Evolutionary conservation across 139 green algal species (phyloP), one percentile per base, ranked within the genome.

Genomic region (Coelastrella sp.): DNA sequence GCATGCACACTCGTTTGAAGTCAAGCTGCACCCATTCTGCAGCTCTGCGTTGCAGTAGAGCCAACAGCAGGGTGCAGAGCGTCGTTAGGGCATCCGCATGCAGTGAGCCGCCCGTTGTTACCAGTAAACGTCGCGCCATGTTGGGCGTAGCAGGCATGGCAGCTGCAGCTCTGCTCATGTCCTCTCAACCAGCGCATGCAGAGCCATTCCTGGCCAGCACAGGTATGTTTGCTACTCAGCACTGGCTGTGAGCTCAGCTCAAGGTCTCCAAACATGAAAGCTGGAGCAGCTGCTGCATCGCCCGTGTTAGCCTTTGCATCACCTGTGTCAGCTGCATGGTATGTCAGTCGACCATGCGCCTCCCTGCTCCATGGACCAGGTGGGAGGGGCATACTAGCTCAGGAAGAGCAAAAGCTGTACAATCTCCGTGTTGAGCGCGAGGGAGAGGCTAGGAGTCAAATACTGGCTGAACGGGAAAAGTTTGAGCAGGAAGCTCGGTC

Each of bases 391-490:
- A 75, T 90, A 4, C 87, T 98, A 30, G 94, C 89, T 3, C 89
- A 95, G 5, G 92, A 98, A 84, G 95, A 98, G 88, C 88, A 91
- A 78, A 63, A 75, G 25, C 89, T 97, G 38, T 90, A 92, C 32
- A 51, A 83, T 2, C 88, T 98, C 27, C 87, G 94, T 4, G 51
- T 93, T 37, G 85, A 95, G 66, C 88, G 89, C 41, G 95, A 98
- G 89, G 57, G 81, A 0, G 84, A 94, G 45, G 94, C 89, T 6
- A 59, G 85, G 11, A 23, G 66, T 4, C 74, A 88, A 38, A 83
- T 95, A 62, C 53, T 86, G 72, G 53, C 75, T 17, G 90, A 92
- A 67, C 83, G 89, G 1, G 40, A 86, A n/a, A 63, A 77, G 53
- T 62, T 95, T 30, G 92, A 96, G 43, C 53, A 68, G 35, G 87